Evolutionary conservation across 768 basidiomycete species (phyloP).

Genomic region (Hygrophorus russula): DNA sequence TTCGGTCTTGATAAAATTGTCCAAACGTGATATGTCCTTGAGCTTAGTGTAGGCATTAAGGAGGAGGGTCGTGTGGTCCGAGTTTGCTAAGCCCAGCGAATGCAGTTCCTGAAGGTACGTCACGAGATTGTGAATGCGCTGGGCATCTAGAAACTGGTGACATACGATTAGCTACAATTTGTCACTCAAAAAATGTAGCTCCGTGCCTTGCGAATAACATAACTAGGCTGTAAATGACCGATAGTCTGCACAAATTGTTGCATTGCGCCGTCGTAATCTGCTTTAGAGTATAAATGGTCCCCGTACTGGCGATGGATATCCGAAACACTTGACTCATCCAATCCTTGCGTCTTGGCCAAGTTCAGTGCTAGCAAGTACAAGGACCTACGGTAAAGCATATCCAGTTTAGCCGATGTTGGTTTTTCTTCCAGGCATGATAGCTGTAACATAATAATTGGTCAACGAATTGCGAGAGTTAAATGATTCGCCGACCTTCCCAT

Average conservation of each 20-base stretch:
- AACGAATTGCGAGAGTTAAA: not conserved
- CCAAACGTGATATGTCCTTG: slow-evolving; percentile 79
- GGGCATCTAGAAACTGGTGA: slow-evolving; percentile 85
- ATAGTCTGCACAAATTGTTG: slow-evolving; percentile 86
- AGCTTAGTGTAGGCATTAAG: slow-evolving; percentile 98
- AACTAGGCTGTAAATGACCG: slow-evolving; percentile 82
- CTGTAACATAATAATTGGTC: slow-evolving; percentile 20
- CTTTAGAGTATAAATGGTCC: slow-evolving; percentile 83
- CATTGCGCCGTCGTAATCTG: slow-evolving; percentile 91
- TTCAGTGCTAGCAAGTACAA: slow-evolving; percentile 73
- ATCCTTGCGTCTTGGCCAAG: slow-evolving; percentile 67
- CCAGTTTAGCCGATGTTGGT: slow-evolving; percentile 74
- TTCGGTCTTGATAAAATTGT: slow-evolving; percentile 88
- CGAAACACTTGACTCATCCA: slow-evolving; percentile 65
- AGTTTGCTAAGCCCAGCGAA: slow-evolving; percentile 78
- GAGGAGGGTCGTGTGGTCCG: slow-evolving; percentile 92
- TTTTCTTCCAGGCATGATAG: slow-evolving; percentile 64
- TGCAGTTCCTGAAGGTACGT: slow-evolving; percentile 96
- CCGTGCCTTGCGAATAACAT: slow-evolving; percentile 88
- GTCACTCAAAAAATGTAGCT: not conserved
- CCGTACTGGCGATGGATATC: slow-evolving; percentile 89
- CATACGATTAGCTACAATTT: not conserved
- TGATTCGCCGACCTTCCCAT: slow-evolving; percentile 50
- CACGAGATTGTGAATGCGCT: slow-evolving; percentile 89
- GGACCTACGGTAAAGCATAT: slow-evolving; percentile 72